These are phyloP conservation scores for Oryza meyeriana DNA, from an alignment of 176 grass and related monocot species.

Conservation along the genomic window DNA sequence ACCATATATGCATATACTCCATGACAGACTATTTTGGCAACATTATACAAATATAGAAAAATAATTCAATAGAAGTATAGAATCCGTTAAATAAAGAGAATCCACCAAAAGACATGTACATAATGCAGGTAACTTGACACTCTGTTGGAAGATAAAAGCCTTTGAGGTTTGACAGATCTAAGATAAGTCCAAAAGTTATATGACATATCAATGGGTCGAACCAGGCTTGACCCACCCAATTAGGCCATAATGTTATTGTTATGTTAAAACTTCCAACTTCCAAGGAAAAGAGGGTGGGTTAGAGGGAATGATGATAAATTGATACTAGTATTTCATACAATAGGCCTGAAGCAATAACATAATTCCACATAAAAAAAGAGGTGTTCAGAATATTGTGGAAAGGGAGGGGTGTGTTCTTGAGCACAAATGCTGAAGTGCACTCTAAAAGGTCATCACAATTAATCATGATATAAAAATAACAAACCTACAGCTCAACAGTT, in stretches of 20 bases:
- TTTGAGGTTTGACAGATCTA: not conserved
- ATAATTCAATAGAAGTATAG: not conserved
- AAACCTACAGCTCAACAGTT: not conserved
- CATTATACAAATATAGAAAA: not conserved
- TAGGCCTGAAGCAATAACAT: not conserved
- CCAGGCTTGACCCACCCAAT: conserved; percentile 4
- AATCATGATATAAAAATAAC: not conserved
- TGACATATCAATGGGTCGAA: not conserved
- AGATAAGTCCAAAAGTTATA: not conserved
- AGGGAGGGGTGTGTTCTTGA: not conserved
- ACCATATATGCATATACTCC: not conserved
- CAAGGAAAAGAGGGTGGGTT: not conserved
- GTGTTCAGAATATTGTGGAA: not conserved
- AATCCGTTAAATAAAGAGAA: not conserved
- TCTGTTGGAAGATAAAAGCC: not conserved
- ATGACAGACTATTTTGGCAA: not conserved
- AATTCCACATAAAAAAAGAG: not conserved
- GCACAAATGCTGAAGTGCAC: not conserved
- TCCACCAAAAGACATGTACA: not conserved
- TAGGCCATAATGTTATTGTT: conserved; percentile 7
- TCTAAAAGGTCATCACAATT: not conserved
- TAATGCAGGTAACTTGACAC: not conserved
- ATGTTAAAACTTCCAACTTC: not conserved
- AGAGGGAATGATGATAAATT: not conserved
- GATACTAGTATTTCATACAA: not conserved